Evolutionary conservation across 768 basidiomycete genomes (phyloP).

Genomic region (Kwoniella europaea): DNA sequence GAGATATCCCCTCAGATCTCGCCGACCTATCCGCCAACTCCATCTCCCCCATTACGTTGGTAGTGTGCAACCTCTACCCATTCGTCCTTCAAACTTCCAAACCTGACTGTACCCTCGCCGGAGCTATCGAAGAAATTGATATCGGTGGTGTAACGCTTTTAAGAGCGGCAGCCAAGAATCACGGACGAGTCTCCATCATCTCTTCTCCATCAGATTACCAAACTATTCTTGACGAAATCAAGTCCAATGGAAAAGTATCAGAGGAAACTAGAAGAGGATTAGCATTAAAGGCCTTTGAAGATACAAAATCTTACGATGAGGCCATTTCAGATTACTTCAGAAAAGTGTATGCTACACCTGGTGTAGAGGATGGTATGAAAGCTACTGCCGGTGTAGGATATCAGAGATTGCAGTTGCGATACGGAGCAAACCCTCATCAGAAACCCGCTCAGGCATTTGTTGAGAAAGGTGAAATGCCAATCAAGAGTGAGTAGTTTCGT

Average conservation of each 20-base stretch:
- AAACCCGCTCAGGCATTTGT: slow-evolving; percentile 98
- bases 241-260: slow-evolving; percentile 71
- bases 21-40: slow-evolving; percentile 78
- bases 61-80: slow-evolving; percentile 98
- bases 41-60: slow-evolving; percentile 92
- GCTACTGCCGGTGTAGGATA: slow-evolving; percentile 66
- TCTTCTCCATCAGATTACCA: slow-evolving; percentile 71
- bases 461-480: slow-evolving; percentile 82
- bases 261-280: slow-evolving; percentile 74
- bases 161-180: slow-evolving; percentile 97
- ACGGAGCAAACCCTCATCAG: slow-evolving; percentile 98
- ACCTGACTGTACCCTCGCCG: slow-evolving; percentile 84
- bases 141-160: slow-evolving; percentile 98
- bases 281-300: slow-evolving; percentile 95
- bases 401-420: slow-evolving; percentile 84
- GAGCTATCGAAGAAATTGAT: slow-evolving; percentile 96
- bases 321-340: slow-evolving; percentile 97
- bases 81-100: slow-evolving; percentile 83
- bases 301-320: slow-evolving; percentile 91
- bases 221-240: slow-evolving; percentile 78
- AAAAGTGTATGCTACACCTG: slow-evolving; percentile 89
- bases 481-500: slow-evolving; percentile 70
- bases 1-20: slow-evolving; percentile 87
- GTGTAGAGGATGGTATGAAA: slow-evolving; percentile 64
- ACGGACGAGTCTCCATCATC: slow-evolving; percentile 81